Base-by-base conservation (phyloP, 1,139 yeast species). In the Lizanozyma gosingica region DNA sequence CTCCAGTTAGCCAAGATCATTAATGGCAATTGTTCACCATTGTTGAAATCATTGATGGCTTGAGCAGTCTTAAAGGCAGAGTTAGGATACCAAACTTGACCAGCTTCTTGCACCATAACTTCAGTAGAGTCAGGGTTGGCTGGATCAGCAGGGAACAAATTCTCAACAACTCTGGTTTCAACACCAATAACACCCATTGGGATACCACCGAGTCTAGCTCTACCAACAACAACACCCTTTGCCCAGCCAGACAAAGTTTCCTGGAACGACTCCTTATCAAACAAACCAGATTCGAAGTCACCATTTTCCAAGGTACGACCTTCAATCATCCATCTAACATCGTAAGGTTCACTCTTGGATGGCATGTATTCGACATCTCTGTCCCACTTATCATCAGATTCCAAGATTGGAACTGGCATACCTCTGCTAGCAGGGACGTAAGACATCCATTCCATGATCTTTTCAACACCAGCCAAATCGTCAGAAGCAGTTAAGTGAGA, bases 231-330 rank as follows among this genome's bases (percentile, higher is more conserved):
- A 48, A 92, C 97, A 70, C 97, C 96, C 60, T 77, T 83, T 41
- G 98, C 98, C 98, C 98, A 92, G 18, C 98, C 98, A 33, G 92
- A 81, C 46, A 92, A 75, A n/a, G 98, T 88, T 67, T 92, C 98
- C 62, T 83, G 94, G 83, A 92, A 92, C 9, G 97, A 87, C 45
- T 72, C 83, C 61, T 79, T 83, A 65, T 92, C 98, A 52, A 92
- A 94, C 60, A 92, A 65, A 67, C 98, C 98, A 45, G 72, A 57
- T 64, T 86, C 95, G 57, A 79, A 90, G 17, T 63, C 68, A 9
- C 87, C 92, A 37, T 75, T 79, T 16, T 75, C 82, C 18, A 66
- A 59, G 38, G 77, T 74, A 53, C 80, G 80, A 63, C 98, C 98
- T 52, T 76, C 84, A 60, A 92, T 86, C 81, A 94, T 73, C 92